Base-by-base conservation (phyloP, 2,329 filamentous ascomycete genomes). In the Talaromyces sp. region DNA sequence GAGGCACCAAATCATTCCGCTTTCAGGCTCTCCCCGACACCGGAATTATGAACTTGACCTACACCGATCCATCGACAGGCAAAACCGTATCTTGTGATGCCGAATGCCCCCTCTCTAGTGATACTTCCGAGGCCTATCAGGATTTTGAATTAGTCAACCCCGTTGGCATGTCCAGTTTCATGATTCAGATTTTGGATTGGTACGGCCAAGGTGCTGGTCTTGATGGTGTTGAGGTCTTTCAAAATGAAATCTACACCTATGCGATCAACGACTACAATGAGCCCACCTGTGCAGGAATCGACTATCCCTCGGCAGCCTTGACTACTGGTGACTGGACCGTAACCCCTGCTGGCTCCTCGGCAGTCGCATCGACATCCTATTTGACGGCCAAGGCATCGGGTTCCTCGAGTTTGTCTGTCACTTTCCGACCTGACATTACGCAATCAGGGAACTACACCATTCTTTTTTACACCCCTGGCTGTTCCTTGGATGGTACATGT, bases 11-110 rank as follows among this genome's bases (percentile, higher is more conserved):
- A 78, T 90, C 89, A 0, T 99, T 91, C 79, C 87, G 92, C 62
- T 96, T 92, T 72, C 91, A 91, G 27, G 91, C 92, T 18, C 80
- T 94, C 62, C 93, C 94, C 5, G 86, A 94, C 70, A 88, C 90
- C 65, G 95, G 95, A 58, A 97, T 99, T 73, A 91, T 99, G 87
- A 97, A 98, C 76, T 83, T 99, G 71, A 96, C 92, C 42, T 98
- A 95, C 69, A 87, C 88, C 65, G 92, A 98, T 70, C 88, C 89
- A 28, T 79, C 73, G 44, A 89, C 86, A 1, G 89, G 89, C 30
- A 79, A 85, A 57, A 88, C 88, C 60, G 77, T 80, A 33, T 87
- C 84, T 61, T 99, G 95, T 77, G 92, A 93, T 59, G 89, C 87
- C 64, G 83, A 86, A 70, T 99, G 95, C 69, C 91, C 93, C n/a